A percentile compares a stretch with the other conserved stretches of the same genome.
These are phyloP conservation scores for Phoma sp. DNA, from an alignment of 2,329 filamentous ascomycete genomes.

Conservation along the genomic window DNA sequence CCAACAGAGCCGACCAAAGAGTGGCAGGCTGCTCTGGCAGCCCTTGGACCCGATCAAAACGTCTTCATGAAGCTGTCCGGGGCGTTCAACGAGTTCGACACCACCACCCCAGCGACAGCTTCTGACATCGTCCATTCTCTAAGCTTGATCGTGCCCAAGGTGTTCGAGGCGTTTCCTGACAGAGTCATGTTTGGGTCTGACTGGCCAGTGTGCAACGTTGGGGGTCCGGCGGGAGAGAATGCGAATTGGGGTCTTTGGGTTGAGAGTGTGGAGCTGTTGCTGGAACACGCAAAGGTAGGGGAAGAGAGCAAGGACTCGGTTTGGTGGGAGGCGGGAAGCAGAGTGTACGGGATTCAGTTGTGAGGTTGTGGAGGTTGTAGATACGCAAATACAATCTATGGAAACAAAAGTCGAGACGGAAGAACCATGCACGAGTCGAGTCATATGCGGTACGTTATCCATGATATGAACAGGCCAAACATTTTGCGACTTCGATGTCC, in stretches of 20 bases:
- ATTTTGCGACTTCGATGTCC: background rate
- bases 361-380: background rate
- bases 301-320: conserved; percentile 69
- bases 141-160: conserved; percentile 24
- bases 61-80: conserved; percentile 95
- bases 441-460: no score
- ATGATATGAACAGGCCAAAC: background rate
- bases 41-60: conserved; percentile 67
- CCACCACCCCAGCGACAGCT: conserved; percentile 38
- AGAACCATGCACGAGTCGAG: no score
- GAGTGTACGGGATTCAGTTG: conserved; percentile 64
- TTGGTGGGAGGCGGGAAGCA: conserved; percentile 74
- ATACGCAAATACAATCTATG: background rate
- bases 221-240: conserved; percentile 59
- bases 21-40: conserved; percentile 73
- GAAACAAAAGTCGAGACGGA: no score
- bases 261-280: conserved; percentile 70
- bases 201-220: conserved; percentile 88
- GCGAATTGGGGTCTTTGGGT: conserved; percentile 78
- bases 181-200: conserved; percentile 91
- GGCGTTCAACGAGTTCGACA: conserved; percentile 78
- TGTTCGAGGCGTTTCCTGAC: conserved; percentile 73
- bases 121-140: conserved; percentile 29
- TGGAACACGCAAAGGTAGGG: conserved; percentile 58
- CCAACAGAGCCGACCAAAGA: conserved; percentile 60